Base-by-base conservation (phyloP, 2,329 filamentous ascomycete genomes). In the Teratosphaeria zuluensis region DNA sequence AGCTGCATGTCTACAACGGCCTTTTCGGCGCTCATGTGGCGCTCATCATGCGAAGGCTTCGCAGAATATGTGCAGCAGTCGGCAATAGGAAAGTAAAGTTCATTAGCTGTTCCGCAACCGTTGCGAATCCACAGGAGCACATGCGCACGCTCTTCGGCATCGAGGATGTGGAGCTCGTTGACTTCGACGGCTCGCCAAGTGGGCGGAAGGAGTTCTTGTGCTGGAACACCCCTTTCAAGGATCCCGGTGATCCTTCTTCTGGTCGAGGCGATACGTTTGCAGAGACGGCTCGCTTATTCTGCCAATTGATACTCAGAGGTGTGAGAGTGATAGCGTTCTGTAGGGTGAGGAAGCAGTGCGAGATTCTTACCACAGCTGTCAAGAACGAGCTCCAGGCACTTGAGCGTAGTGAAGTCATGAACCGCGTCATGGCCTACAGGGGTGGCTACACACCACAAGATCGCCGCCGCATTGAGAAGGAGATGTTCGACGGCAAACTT, bases 401-500 rank as follows among this genome's bases (percentile, higher is more conserved):
- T 0, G 90, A 90, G 28, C 81, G 90, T 51, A 74, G 83, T 2
- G 91, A 95, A 67, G 87, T 90, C 42, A 84, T 84, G 67, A 83
- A 83, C 31, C 80, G 92, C 53, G 90, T 99, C 1, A 96, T 96
- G 91, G 90, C 89, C 0, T 99, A 99, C 69, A 85, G 94, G 62
- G 94, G 94, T 28, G 94, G 94, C 0, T 99, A 99, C 69, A 96
- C 92, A 2, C 85, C 92, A 1, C 88, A 95, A 70, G 94, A 99
- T 68, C 82, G 94, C 58, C 84, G 94, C 19, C 80, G 83, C 58
- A 96, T 99, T 60, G 94, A 99, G 72, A 84, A 82, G 30, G 92
- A 97, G 70, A 97, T 99, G 94, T 99, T 99, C 66, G 89, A 95
- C 58, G 94, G 94, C 0, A 94, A 92, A 67, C 80, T 99, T 1